Evolutionary conservation across 2,329 filamentous ascomycete genomes (phyloP).

Genomic region (Trichoderma sp.): DNA sequence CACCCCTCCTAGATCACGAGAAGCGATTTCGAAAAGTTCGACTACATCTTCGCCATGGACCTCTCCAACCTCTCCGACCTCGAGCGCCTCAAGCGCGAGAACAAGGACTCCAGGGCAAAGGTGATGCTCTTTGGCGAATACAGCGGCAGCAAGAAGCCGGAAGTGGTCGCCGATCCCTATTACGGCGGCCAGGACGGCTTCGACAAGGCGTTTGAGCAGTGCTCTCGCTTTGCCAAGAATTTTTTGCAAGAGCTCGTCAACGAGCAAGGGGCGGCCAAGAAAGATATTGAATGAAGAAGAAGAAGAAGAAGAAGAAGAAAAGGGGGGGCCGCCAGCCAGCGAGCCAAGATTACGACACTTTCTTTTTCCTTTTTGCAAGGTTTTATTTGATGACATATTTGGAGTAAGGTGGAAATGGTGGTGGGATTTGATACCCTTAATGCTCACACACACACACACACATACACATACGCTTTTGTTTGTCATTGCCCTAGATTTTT

Average conservation of each 20-base stretch:
- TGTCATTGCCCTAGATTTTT: neutral
- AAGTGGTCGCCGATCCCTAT: constrained; percentile 86
- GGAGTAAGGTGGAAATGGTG: constrained; percentile 13
- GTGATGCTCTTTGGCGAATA: constrained; percentile 84
- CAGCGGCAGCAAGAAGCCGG: constrained; percentile 65
- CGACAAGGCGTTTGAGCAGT: constrained; percentile 83
- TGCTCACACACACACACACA: neutral
- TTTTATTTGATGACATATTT: constrained; percentile 6
- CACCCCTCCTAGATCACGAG: constrained; percentile 48
- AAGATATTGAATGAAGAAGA: neutral
- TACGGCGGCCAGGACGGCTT: constrained; percentile 86
- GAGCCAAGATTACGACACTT: neutral
- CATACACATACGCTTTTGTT: no score
- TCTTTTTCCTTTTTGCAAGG: neutral
- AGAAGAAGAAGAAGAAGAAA: neutral
- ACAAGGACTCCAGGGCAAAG: constrained; percentile 60
- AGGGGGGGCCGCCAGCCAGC: neutral
- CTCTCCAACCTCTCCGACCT: constrained; percentile 75
- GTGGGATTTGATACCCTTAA: constrained; percentile 26
- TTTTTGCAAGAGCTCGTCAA: constrained; percentile 64
- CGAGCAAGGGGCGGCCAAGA: neutral
- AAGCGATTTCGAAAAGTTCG: constrained; percentile 80
- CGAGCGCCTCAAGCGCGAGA: constrained; percentile 59
- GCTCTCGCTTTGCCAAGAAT: constrained; percentile 72
- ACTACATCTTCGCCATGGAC: constrained; percentile 97